phyloP scores from a whole-genome alignment of 2,329 filamentous ascomycete genomes.

The Meredithiella fracta region DNA sequence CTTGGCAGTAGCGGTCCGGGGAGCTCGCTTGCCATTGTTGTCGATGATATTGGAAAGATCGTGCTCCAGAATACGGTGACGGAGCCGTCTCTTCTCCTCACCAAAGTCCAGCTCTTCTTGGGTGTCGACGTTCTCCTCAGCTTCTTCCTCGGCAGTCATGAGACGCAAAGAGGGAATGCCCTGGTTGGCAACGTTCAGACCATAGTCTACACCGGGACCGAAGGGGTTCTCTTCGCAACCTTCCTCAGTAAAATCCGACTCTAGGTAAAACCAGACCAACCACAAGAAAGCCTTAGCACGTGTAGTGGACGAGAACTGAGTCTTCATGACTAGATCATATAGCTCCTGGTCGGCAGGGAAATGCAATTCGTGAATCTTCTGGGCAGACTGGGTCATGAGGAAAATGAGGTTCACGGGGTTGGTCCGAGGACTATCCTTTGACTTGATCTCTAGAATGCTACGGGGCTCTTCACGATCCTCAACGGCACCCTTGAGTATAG shows the following conservation, averaged over 20 bases:
- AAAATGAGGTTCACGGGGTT: slow-evolving; percentile 98
- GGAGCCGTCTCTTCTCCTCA: slow-evolving; percentile 54
- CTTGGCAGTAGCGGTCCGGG: slow-evolving; percentile 22
- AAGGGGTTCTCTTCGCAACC: slow-evolving; percentile 85
- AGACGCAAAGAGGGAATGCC: slow-evolving; percentile 50
- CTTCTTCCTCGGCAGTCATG: slow-evolving; percentile 49
- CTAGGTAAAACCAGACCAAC: slow-evolving; percentile 98
- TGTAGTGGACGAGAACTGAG: slow-evolving; percentile 63
- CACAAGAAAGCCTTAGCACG: slow-evolving; percentile 82
- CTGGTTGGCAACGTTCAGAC: slow-evolving; percentile 47
- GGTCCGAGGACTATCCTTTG: slow-evolving; percentile 50
- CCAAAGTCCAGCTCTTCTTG: slow-evolving; percentile 54
- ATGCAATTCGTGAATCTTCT: slow-evolving; percentile 83
- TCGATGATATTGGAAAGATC: slow-evolving; percentile 54
- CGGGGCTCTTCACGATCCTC: slow-evolving; percentile 77
- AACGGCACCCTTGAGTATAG: slow-evolving; percentile 88
- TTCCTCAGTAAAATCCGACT: slow-evolving; percentile 83
- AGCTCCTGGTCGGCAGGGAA: slow-evolving; percentile 78
- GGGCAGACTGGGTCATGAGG: slow-evolving; percentile 74
- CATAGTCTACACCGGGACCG: slow-evolving; percentile 52
- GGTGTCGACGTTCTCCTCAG: slow-evolving; percentile 58
- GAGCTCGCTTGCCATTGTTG: slow-evolving; percentile 40
- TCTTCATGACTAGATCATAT: slow-evolving; percentile 90
- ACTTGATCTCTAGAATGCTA: slow-evolving; percentile 68
- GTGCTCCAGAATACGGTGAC: slow-evolving; percentile 57